Evolutionary conservation across 306 rosid genomes (phyloP).

Genomic region (Vicia villosa): DNA sequence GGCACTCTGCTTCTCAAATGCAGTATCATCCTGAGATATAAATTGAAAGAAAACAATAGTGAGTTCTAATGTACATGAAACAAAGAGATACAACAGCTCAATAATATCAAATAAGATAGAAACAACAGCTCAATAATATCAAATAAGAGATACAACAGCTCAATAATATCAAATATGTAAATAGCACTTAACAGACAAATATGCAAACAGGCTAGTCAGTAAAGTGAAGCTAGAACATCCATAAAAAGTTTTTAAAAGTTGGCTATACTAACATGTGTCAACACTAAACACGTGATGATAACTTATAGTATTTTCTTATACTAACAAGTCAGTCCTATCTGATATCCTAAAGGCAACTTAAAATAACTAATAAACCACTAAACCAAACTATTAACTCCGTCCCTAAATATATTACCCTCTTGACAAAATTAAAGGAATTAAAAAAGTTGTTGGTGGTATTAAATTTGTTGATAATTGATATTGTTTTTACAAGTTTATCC

Average conservation of each 20-base stretch:
- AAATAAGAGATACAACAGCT: slow-evolving; percentile 16
- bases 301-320: neutral
- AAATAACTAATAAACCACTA: neutral
- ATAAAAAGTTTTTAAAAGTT: neutral
- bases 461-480: too few species aligned
- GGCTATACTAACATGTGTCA: slow-evolving; percentile 5
- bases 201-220: neutral
- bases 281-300: neutral
- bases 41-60: slow-evolving; percentile 15
- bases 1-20: slow-evolving; percentile 98
- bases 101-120: slow-evolving; percentile 28
- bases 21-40: slow-evolving; percentile 79
- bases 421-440: too few species aligned
- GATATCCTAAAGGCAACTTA: neutral
- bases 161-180: slow-evolving; percentile 13
- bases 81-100: slow-evolving; percentile 8
- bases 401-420: too few species aligned
- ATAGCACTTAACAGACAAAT: slow-evolving; percentile 18
- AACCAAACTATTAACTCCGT: neutral
- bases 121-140: slow-evolving; percentile 21
- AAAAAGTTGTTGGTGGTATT: too few species aligned
- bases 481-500: too few species aligned
- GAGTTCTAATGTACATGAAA: slow-evolving; percentile 13
- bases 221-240: slow-evolving; percentile 12
- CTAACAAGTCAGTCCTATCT: neutral